Conservation (phyloP, 768 basidiomycete species). For the Termitomyces sp. region DNA sequence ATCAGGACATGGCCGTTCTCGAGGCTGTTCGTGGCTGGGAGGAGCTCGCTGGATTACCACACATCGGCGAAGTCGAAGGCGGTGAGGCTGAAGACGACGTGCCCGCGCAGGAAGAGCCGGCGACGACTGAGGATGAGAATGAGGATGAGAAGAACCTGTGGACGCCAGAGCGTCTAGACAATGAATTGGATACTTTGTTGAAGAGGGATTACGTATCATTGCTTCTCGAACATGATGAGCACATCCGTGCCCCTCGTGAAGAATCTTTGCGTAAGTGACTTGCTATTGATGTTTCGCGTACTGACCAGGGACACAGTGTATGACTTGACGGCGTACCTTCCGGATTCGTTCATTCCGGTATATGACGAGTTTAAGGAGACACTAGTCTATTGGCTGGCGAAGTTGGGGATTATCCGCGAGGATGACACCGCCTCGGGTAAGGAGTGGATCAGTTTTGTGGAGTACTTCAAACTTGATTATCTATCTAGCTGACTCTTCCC, state of each 20-base stretch:
- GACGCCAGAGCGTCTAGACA: constrained; percentile 56
- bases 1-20: constrained; percentile 98
- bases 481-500: constrained; percentile 46
- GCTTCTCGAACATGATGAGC: constrained; percentile 74
- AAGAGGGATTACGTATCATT: constrained; percentile 69
- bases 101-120: constrained; percentile 27
- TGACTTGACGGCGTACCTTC: constrained; percentile 77
- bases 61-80: constrained; percentile 66
- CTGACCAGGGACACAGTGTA: constrained; percentile 53
- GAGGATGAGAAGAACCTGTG: constrained; percentile 60
- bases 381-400: constrained; percentile 59
- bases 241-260: constrained; percentile 46
- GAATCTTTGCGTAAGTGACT: constrained; percentile 52
- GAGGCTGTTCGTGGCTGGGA: constrained; percentile 97
- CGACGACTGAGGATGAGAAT: constrained; percentile 54
- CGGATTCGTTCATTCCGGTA: constrained; percentile 70
- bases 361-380: constrained; percentile 67
- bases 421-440: constrained; percentile 35
- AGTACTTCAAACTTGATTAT: neutral
- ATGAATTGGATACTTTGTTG: constrained; percentile 53
- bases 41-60: constrained; percentile 63
- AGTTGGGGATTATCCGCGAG: constrained; percentile 53
- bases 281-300: neutral
- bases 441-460: neutral
- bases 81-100: constrained; percentile 32